phyloP scores from a whole-genome alignment of 192 early-diverging fungal genomes.

The Coemansia sp. region DNA sequence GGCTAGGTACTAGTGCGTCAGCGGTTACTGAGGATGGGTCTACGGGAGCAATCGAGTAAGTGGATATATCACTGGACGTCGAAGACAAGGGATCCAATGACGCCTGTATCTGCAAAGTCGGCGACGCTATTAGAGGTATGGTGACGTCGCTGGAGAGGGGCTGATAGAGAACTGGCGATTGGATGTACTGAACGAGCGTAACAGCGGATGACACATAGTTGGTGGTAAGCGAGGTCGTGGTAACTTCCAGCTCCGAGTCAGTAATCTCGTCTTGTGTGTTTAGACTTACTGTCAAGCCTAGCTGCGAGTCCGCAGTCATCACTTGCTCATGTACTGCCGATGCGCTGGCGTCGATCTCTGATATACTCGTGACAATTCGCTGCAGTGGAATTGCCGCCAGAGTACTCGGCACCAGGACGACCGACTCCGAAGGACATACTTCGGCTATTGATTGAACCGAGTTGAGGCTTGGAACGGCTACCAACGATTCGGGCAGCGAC shows the following conservation, averaged over 20 bases:
- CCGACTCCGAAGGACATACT: too few relatives aligned
- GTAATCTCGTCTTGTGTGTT: constrained; percentile 24
- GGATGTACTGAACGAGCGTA: neutral
- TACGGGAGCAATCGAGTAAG: neutral
- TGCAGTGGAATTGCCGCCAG: neutral
- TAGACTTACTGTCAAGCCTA: constrained; percentile 1
- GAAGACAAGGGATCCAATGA: neutral
- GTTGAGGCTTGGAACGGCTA: neutral
- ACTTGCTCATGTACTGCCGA: constrained; percentile 32
- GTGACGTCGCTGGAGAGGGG: neutral
- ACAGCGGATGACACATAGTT: neutral
- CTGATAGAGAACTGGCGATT: neutral
- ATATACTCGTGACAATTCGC: neutral
- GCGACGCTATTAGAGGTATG: neutral
- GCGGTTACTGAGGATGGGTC: neutral
- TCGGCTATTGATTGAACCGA: neutral
- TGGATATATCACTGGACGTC: neutral
- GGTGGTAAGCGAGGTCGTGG: neutral
- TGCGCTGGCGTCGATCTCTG: neutral
- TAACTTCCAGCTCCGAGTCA: constrained; percentile 13
- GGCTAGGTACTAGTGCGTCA: neutral
- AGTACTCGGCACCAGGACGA: neutral
- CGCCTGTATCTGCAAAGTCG: neutral
- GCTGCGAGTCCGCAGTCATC: constrained; percentile 25
- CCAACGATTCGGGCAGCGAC: constrained; percentile 6